Evolutionary conservation across 1,139 yeast species (phyloP).

Genomic region (Hansenula lynferdii): DNA sequence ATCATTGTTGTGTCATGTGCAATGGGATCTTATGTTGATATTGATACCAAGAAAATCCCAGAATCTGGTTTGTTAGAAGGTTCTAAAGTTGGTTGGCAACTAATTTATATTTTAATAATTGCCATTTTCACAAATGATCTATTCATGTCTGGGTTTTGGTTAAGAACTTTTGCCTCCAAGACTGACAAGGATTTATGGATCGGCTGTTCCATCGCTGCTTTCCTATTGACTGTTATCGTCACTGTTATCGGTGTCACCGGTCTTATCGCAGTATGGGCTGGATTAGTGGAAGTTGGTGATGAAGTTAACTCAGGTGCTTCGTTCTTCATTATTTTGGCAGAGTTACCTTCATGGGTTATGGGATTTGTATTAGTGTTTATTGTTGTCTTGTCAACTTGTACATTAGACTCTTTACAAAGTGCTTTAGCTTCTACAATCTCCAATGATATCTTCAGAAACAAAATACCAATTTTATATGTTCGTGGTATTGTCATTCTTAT

Average conservation of each 20-base stretch:
- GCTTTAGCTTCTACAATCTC: conserved; percentile 88
- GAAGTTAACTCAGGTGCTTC: conserved; percentile 47
- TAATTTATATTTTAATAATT: conserved; percentile 74
- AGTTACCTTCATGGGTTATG: conserved; percentile 84
- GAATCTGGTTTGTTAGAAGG: conserved; percentile 63
- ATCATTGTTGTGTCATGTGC: conserved; percentile 72
- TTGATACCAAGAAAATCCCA: conserved; percentile 58
- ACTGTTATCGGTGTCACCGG: conserved; percentile 82
- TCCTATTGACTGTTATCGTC: conserved; percentile 57
- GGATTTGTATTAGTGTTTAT: conserved; percentile 79
- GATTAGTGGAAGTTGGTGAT: conserved; percentile 58
- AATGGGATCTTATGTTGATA: conserved; percentile 71
- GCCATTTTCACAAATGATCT: conserved; percentile 90
- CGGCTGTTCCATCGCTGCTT: conserved; percentile 71
- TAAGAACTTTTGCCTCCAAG: conserved; percentile 86
- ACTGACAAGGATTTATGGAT: conserved; percentile 70
- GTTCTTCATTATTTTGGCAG: conserved; percentile 61
- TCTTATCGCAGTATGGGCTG: conserved; percentile 87
- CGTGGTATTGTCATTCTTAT: conserved; percentile 70
- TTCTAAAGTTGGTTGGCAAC: conserved; percentile 82
- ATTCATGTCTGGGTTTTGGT: conserved; percentile 91
- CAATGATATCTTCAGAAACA: conserved; percentile 84
- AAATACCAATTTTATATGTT: conserved; percentile 57
- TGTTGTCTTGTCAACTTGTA: conserved; percentile 74
- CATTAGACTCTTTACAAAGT: conserved; percentile 85